A percentile compares a stretch with the other conserved stretches of the same genome.
phyloP scores from a whole-genome alignment of 257 asterid species.

The Petunia secreta region DNA sequence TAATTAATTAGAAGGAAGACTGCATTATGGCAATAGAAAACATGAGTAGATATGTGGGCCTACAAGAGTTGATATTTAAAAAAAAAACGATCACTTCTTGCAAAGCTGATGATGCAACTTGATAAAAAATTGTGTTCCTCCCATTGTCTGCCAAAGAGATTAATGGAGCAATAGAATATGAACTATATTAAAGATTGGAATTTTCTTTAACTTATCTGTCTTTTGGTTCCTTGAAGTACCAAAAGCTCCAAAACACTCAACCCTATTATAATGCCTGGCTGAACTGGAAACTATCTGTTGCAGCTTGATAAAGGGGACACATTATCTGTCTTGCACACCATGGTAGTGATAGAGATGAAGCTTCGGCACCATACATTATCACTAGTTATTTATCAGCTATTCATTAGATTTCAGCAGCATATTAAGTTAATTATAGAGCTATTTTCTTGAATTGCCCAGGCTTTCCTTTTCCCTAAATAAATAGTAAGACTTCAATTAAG shows the following conservation, averaged over 20 bases:
- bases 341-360: constrained; percentile 17
- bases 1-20: constrained; percentile 16
- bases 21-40: constrained; percentile 49
- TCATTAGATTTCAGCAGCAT: background rate
- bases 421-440: background rate
- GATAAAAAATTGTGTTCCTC: constrained; percentile 33
- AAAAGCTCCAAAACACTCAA: constrained; percentile 33
- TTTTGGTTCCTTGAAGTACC: constrained; percentile 41
- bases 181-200: constrained; percentile 45
- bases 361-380: background rate
- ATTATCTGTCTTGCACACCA: constrained; percentile 39
- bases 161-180: constrained; percentile 34
- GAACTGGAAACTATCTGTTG: constrained; percentile 36
- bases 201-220: constrained; percentile 44
- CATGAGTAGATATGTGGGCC: constrained; percentile 63
- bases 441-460: background rate
- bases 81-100: constrained; percentile 22
- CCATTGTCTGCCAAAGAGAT: constrained; percentile 17
- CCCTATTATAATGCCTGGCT: constrained; percentile 36
- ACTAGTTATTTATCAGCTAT: background rate
- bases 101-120: constrained; percentile 27
- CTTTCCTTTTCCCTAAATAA: background rate
- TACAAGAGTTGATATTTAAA: constrained; percentile 29
- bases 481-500: background rate
- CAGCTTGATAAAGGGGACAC: constrained; percentile 37